A percentile compares a stretch with the other conserved stretches of the same genome.
Evolutionary conservation across 1,284 basidiomycete species (phyloP).

Genomic region (Hypsizygus ulmarius): DNA sequence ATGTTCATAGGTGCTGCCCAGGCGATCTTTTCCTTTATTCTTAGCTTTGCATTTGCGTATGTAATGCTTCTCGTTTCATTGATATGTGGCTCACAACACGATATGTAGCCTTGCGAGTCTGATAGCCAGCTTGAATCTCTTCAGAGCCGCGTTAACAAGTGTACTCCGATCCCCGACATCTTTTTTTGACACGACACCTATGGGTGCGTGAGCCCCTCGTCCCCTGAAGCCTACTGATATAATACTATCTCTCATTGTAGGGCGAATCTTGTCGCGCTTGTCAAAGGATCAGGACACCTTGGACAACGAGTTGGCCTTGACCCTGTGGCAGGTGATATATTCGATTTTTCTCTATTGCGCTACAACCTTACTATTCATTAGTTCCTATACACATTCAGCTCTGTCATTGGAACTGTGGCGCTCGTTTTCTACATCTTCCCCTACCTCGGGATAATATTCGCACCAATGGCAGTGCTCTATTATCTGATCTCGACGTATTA

Average conservation of each 20-base stretch:
- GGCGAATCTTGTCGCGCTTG: slow-evolving; percentile 56
- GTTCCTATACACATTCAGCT: slow-evolving; percentile 47
- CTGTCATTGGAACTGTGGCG: slow-evolving; percentile 52
- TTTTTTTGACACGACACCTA: slow-evolving; percentile 83
- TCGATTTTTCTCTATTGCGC: slow-evolving; percentile 19
- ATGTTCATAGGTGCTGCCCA: slow-evolving; percentile 35
- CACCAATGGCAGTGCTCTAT: slow-evolving; percentile 50
- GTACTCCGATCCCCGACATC: slow-evolving; percentile 68
- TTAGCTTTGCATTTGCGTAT: slow-evolving; percentile 54
- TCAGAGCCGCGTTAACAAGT: slow-evolving; percentile 50
- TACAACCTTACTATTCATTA: slow-evolving; percentile 16
- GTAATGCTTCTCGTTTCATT: slow-evolving; percentile 15
- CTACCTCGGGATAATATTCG: slow-evolving; percentile 58
- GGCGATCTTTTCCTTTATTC: slow-evolving; percentile 53
- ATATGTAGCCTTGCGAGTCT: slow-evolving; percentile 50
- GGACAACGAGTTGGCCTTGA: slow-evolving; percentile 47
- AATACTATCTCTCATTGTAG: slow-evolving; percentile 25
- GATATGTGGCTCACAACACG: background rate
- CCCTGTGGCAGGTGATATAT: slow-evolving; percentile 36
- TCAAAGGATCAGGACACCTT: slow-evolving; percentile 64
- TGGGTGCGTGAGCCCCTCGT: slow-evolving; percentile 42
- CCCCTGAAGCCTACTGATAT: background rate
- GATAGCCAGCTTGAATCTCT: slow-evolving; percentile 59
- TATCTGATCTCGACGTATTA: slow-evolving; percentile 50
- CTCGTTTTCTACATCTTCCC: slow-evolving; percentile 67